phyloP scores from a whole-genome alignment of 805 yeast species.

The Saccharomycopsis microspora region DNA sequence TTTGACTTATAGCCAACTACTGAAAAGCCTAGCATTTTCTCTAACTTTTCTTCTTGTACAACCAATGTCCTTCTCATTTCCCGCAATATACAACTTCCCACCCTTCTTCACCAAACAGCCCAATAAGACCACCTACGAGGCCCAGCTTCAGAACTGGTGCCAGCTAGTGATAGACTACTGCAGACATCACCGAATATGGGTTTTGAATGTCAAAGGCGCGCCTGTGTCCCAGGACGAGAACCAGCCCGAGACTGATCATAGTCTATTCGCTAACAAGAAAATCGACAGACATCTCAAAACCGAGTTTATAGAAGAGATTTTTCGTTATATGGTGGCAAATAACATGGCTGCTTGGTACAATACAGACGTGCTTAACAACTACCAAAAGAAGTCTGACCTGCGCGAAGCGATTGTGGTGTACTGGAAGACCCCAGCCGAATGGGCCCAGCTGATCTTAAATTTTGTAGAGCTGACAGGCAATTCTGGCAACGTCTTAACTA shows the following conservation, averaged over 20 bases:
- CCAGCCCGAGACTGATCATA: conserved; percentile 23
- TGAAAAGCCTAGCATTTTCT: neutral
- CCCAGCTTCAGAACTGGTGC: conserved; percentile 76
- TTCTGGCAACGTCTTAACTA: conserved; percentile 60
- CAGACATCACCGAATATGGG: conserved; percentile 42
- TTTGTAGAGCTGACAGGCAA: conserved; percentile 78
- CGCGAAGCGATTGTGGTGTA: conserved; percentile 47
- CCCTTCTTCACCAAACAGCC: conserved; percentile 90
- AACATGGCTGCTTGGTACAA: conserved; percentile 38
- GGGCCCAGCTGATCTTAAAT: conserved; percentile 55
- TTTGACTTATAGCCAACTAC: neutral
- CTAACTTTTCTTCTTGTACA: neutral
- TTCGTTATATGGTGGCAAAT: conserved; percentile 42
- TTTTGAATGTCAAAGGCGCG: conserved; percentile 30
- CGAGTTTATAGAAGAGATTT: conserved; percentile 44
- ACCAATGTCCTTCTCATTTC: conserved; percentile 23
- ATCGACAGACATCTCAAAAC: conserved; percentile 44
- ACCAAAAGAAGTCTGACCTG: conserved; percentile 41
- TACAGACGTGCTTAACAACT: conserved; percentile 20
- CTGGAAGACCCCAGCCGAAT: conserved; percentile 58
- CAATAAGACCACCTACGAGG: conserved; percentile 61
- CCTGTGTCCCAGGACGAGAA: conserved; percentile 9
- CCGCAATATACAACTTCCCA: conserved; percentile 64
- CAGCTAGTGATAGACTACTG: conserved; percentile 53
- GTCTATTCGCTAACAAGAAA: conserved; percentile 38